These are phyloP conservation scores for Pythium biforme DNA, from an alignment of 352 stramenopile genomes.

Conservation along the genomic window DNA sequence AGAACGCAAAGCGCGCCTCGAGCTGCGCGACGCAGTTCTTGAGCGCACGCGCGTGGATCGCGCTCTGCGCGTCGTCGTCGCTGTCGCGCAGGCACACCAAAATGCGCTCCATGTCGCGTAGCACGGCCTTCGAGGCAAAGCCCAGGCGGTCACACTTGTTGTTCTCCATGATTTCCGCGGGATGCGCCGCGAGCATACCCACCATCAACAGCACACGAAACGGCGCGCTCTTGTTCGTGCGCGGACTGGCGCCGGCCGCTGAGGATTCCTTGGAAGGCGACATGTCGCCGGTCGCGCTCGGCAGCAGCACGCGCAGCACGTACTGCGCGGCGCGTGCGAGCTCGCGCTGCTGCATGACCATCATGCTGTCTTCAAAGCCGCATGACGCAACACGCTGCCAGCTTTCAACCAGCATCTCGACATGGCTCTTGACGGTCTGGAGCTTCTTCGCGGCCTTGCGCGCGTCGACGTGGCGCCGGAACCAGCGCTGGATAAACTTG, in stretches of 20 bases:
- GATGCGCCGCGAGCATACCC: slow-evolving; percentile 67
- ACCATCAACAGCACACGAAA: slow-evolving; percentile 74
- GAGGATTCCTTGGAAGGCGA: slow-evolving; percentile 14
- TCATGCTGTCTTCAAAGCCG: slow-evolving; percentile 65
- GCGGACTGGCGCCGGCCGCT: slow-evolving; percentile 19
- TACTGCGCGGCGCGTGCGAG: slow-evolving; percentile 49
- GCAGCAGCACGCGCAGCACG: slow-evolving; percentile 54
- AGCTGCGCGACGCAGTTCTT: slow-evolving; percentile 42
- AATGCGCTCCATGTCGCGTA: slow-evolving; percentile 41
- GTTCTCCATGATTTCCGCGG: slow-evolving; percentile 59
- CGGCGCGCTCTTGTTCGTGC: slow-evolving; percentile 31
- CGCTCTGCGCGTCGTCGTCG: slow-evolving; percentile 12
- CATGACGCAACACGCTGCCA: slow-evolving; percentile 39
- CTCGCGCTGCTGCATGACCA: slow-evolving; percentile 53
- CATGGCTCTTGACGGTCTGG: slow-evolving; percentile 34
- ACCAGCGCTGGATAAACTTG: slow-evolving; percentile 82
- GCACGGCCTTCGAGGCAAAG: slow-evolving; percentile 44
- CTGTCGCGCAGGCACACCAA: slow-evolving; percentile 28
- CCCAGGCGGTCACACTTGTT: slow-evolving; percentile 41
- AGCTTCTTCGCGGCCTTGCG: slow-evolving; percentile 40
- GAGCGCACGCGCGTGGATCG: slow-evolving; percentile 35
- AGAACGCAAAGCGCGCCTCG: slow-evolving; percentile 62
- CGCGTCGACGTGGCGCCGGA: slow-evolving; percentile 45
- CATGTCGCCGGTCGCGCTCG: slow-evolving; percentile 16
- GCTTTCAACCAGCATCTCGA: slow-evolving; percentile 40